Conservation (phyloP, 192 early-diverging fungal species). For the Diversispora eburnea region DNA sequence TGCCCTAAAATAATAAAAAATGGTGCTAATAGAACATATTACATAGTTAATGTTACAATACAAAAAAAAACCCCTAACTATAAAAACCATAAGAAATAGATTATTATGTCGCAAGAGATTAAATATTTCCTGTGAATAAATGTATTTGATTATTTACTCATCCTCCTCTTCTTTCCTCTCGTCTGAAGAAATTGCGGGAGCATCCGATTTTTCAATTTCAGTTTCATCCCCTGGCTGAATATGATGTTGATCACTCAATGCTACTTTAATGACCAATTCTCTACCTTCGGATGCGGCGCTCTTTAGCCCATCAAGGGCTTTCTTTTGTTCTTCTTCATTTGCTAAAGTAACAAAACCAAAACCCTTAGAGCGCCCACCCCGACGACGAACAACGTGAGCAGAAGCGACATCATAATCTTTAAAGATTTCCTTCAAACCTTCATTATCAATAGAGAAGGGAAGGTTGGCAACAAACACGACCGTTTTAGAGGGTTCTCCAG, state of each 20-base stretch:
- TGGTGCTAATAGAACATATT: neutral
- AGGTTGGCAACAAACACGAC: conserved; percentile 79
- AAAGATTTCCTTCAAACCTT: conserved; percentile 72
- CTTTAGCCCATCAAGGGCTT: conserved; percentile 61
- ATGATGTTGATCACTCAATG: conserved; percentile 49
- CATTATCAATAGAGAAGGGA: conserved; percentile 68
- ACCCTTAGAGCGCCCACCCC: conserved; percentile 78
- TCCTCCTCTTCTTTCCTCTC: conserved; percentile 16
- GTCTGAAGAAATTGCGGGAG: neutral
- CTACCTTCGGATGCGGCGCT: conserved; percentile 63
- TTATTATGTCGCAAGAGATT: neutral
- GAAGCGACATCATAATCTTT: conserved; percentile 62
- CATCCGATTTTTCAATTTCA: conserved; percentile 25
- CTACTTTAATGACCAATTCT: conserved; percentile 60
- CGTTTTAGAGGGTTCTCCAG: conserved; percentile 59
- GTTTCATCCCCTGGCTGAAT: conserved; percentile 16
- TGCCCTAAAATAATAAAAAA: conserved; percentile 18
- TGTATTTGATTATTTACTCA: neutral
- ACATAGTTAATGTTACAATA: conserved; percentile 1
- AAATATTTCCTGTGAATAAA: neutral
- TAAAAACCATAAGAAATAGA: neutral
- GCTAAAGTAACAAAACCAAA: conserved; percentile 92
- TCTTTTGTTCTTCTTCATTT: conserved; percentile 72
- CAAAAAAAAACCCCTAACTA: neutral
- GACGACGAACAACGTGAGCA: conserved; percentile 71